Evolutionary conservation across 495 filamentous ascomycete species (phyloP).

Genomic region (Daldinia loculata): DNA sequence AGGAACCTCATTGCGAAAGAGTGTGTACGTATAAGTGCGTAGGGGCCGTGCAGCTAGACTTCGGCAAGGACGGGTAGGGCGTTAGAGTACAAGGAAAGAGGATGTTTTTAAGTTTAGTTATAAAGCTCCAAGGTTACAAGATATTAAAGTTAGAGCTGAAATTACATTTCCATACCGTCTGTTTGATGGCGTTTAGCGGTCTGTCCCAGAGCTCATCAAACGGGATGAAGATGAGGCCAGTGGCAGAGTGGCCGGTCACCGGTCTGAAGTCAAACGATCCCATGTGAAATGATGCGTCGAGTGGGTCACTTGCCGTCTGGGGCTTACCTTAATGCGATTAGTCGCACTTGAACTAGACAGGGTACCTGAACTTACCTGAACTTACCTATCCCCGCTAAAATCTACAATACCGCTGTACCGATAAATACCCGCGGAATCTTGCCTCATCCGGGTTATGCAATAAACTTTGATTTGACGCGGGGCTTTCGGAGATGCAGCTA

Average conservation of each 20-base stretch:
- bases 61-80: not conserved
- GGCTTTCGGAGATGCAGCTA: not conserved
- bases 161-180: constrained; percentile 11
- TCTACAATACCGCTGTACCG: not conserved
- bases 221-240: not conserved
- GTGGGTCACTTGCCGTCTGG: constrained; percentile 24
- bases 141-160: not conserved
- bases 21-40: not conserved
- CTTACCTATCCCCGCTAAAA: not conserved
- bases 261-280: constrained; percentile 19
- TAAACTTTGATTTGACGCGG: not conserved
- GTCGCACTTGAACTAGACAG: not conserved
- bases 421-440: constrained; percentile 8
- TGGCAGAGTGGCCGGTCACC: constrained; percentile 21
- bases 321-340: constrained; percentile 24
- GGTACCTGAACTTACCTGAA: no score
- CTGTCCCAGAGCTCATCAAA: constrained; percentile 25
- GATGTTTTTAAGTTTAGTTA: not conserved
- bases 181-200: constrained; percentile 33
- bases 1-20: constrained; percentile 37
- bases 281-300: constrained; percentile 40
- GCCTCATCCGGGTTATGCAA: not conserved
- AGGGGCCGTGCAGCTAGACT: not conserved
- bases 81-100: not conserved
- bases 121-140: not conserved